phyloP scores from a whole-genome alignment of 2,329 filamentous ascomycete species.

The Plectosphaerella sp. region DNA sequence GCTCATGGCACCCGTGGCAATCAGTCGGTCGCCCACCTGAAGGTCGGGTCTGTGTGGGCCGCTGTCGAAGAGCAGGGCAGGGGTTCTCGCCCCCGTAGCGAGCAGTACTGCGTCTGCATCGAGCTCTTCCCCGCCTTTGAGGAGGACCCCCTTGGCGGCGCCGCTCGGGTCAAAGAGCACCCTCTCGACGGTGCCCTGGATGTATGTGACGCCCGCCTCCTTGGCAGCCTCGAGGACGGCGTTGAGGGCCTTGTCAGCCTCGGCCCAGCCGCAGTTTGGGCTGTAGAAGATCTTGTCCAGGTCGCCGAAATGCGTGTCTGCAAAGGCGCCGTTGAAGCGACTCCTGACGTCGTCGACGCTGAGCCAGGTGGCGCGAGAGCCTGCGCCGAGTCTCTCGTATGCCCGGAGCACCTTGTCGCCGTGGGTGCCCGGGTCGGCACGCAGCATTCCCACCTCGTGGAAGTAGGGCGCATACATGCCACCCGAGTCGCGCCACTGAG shows the following conservation, averaged over 20 bases:
- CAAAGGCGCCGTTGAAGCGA: constrained; percentile 53
- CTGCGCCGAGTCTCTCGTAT: constrained; percentile 28
- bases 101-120: constrained; percentile 49
- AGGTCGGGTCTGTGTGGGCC: constrained; percentile 42
- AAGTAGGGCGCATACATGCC: constrained; percentile 49
- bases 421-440: constrained; percentile 35
- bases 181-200: constrained; percentile 41
- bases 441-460: constrained; percentile 53
- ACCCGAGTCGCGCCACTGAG: constrained; percentile 29
- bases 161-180: constrained; percentile 43
- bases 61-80: constrained; percentile 46
- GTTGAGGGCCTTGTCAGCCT: constrained; percentile 51
- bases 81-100: constrained; percentile 53
- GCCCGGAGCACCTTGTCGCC: constrained; percentile 37
- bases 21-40: constrained; percentile 47
- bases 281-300: constrained; percentile 53
- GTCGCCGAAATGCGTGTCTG: constrained; percentile 50
- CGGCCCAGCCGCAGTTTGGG: constrained; percentile 54
- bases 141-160: constrained; percentile 43
- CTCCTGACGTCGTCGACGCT: constrained; percentile 46
- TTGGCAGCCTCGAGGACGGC: constrained; percentile 49
- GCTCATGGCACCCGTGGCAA: constrained; percentile 50
- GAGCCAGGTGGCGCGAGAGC: constrained; percentile 34
- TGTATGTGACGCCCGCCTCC: constrained; percentile 50
- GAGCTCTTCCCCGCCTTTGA: constrained; percentile 39